Evolutionary conservation across 148 eudicot genomes (phyloP).

Genomic region (Spergularia bocconei): DNA sequence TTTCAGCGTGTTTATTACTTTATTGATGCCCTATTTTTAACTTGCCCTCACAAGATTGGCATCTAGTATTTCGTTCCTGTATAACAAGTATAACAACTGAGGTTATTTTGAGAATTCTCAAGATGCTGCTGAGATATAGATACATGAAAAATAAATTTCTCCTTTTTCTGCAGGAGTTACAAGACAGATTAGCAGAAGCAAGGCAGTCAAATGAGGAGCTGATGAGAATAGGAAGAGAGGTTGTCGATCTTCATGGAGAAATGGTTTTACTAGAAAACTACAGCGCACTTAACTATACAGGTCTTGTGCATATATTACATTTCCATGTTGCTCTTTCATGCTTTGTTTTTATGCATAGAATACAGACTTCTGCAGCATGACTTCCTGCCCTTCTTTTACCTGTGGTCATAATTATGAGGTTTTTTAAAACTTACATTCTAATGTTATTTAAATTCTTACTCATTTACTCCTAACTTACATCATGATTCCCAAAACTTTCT

Average conservation of each 20-base stretch:
- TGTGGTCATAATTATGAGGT: neutral
- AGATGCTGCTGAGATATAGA: neutral
- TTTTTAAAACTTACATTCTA: no score
- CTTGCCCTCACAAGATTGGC: no score
- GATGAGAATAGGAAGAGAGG: constrained; percentile 53
- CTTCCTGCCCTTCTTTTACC: neutral
- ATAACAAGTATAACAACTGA: no score
- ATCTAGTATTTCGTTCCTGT: no score
- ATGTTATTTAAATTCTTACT: no score
- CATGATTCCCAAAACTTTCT: neutral
- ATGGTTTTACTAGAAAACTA: constrained; percentile 81
- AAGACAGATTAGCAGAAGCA: constrained; percentile 53
- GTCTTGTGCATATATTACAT: constrained; percentile 28
- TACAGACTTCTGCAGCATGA: neutral
- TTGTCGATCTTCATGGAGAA: constrained; percentile 85
- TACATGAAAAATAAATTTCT: neutral
- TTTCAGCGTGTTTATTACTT: no score
- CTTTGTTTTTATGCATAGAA: neutral
- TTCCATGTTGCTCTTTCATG: neutral
- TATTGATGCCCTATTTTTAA: no score
- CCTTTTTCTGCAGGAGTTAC: constrained; percentile 44
- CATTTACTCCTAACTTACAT: neutral
- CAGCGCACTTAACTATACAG: constrained; percentile 93
- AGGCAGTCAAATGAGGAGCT: constrained; percentile 52
- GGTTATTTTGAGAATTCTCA: neutral